These are phyloP conservation scores for Umbelopsis sp. DNA, from an alignment of 371 early-diverging fungal genomes.

Conservation along the genomic window DNA sequence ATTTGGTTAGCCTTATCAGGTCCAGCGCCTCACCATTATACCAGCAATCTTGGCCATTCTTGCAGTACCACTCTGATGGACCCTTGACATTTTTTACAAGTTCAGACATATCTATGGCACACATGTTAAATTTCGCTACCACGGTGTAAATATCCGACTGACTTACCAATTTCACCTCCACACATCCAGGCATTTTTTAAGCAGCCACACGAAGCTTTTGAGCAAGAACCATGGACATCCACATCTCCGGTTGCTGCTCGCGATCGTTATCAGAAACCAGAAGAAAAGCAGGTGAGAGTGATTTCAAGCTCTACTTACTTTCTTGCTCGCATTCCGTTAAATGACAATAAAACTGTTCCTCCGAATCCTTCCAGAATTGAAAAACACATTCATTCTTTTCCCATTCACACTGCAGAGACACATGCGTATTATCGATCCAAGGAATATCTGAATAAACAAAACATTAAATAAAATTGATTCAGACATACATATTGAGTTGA, in stretches of 20 bases:
- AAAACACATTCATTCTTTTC: slow-evolving; percentile 41
- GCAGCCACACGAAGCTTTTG: slow-evolving; percentile 55
- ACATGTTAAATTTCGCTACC: slow-evolving; percentile 20
- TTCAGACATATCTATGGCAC: slow-evolving; percentile 48
- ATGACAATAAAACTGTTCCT: slow-evolving; percentile 63
- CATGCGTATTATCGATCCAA: slow-evolving; percentile 54
- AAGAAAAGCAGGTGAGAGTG: too few species aligned
- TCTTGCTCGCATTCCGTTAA: slow-evolving; percentile 55
- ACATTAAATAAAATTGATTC: not conserved
- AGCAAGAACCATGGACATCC: slow-evolving; percentile 51
- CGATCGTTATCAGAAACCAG: not conserved
- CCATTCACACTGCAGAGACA: slow-evolving; percentile 54
- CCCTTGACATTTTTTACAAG: slow-evolving; percentile 51
- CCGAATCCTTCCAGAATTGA: slow-evolving; percentile 61
- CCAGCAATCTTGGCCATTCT: slow-evolving; percentile 57
- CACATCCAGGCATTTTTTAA: slow-evolving; percentile 61
- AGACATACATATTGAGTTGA: too few species aligned
- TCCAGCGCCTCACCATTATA: slow-evolving; percentile 44
- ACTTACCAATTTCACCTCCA: slow-evolving; percentile 57
- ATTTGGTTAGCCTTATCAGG: too few species aligned
- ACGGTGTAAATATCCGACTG: not conserved
- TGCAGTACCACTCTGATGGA: slow-evolving; percentile 52
- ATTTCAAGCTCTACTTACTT: slow-evolving; percentile 27
- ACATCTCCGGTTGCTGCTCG: slow-evolving; percentile 29
- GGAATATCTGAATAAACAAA: slow-evolving; percentile 40